Conservation (phyloP, 2,329 filamentous ascomycete genomes). For the Xylariaceae sp. region DNA sequence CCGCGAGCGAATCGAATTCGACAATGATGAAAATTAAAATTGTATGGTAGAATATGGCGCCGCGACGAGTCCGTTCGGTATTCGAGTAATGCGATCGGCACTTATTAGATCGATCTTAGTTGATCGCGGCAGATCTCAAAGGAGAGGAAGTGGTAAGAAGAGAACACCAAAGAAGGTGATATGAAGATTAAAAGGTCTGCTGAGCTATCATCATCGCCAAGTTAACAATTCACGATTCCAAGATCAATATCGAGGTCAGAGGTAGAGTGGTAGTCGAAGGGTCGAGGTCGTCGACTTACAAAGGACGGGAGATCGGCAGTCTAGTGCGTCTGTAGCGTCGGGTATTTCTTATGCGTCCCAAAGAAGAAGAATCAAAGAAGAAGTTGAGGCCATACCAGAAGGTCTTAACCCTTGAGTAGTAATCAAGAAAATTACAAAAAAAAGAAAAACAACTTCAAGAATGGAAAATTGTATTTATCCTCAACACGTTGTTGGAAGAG, state of each 20-base stretch:
- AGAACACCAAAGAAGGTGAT: no score
- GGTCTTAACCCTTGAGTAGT: not conserved
- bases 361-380: not conserved
- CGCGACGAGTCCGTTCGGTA: slow-evolving; percentile 2
- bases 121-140: not conserved
- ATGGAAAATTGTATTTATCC: no score
- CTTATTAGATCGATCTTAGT: slow-evolving; percentile 7
- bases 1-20: no score
- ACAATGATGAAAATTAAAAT: no score
- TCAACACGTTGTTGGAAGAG: no score
- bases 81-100: slow-evolving; percentile 4
- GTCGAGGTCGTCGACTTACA: not conserved
- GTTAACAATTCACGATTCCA: no score
- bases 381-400: not conserved
- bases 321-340: not conserved
- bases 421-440: no score
- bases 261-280: not conserved
- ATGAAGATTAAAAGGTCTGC: no score
- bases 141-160: no score
- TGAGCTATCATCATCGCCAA: no score
- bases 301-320: not conserved
- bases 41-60: not conserved
- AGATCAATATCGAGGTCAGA: no score
- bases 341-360: not conserved
- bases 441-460: no score